These are phyloP conservation scores for Starmerella sirachaensis DNA, from an alignment of 805 yeast genomes.

Conservation along the genomic window DNA sequence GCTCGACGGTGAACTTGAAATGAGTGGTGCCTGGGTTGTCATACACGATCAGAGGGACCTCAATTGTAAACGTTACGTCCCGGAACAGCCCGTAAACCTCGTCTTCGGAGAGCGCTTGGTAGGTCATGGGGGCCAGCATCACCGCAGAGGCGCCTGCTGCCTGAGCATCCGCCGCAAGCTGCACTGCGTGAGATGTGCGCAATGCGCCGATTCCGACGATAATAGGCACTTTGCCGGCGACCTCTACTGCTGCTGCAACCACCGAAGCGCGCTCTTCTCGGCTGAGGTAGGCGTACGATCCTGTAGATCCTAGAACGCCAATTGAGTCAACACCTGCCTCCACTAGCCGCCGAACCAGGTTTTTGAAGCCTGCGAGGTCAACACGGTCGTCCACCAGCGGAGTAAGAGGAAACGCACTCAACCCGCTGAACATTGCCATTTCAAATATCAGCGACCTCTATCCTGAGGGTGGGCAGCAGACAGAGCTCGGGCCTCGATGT, in stretches of 20 bases:
- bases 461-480: too few species aligned
- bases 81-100: background rate
- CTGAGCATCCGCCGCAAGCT: background rate
- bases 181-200: background rate
- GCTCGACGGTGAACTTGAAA: background rate
- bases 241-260: background rate
- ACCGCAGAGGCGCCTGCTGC: background rate
- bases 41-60: background rate
- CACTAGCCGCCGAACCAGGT: background rate
- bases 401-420: background rate
- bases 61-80: background rate
- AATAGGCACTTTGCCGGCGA: background rate
- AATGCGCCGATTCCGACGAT: background rate
- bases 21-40: background rate
- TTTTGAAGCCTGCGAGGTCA: background rate
- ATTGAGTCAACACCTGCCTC: background rate
- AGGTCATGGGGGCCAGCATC: background rate
- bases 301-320: background rate
- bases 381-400: background rate
- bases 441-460: too few species aligned
- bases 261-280: background rate
- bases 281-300: background rate
- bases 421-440: background rate
- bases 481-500: too few species aligned
- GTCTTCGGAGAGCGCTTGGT: background rate